Base-by-base conservation (phyloP, 805 yeast genomes). In the Kluyveromyces siamensis region DNA sequence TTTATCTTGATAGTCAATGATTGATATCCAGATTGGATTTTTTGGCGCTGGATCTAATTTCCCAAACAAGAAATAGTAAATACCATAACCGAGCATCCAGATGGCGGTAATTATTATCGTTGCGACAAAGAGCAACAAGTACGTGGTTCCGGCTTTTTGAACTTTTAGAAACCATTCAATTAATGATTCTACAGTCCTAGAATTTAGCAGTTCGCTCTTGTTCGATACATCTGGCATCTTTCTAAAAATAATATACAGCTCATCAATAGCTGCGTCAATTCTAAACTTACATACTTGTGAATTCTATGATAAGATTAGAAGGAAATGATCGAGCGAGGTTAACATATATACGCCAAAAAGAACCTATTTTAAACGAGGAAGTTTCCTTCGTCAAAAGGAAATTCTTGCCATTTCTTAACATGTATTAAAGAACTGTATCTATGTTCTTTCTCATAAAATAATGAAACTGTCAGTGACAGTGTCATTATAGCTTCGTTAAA, bases 1-100 rank as follows among this genome's bases (percentile, higher is more conserved):
- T 19, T 43, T 43, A 25, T 43, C 45, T 39, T 43, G 45, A 13
- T 35, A 36, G 17, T 43, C 45, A 6, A 27, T 13, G 10, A 43
- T 36, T 8, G 45, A 43, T 14, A 43, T 36, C 45, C 45, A 43
- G 2, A 35, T 7, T 2, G 39, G n/a, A 6, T 3, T 17, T 14
- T 21, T 21, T 18, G 38, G n/a, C 5, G 14, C 16, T 19, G 14
- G 39, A 7, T 37, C 39, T 19, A 11, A 13, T 11, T 10, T 11
- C 6, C 39, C 27, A 27, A n/a, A 30, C 11, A 43, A 10, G 27
- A 43, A 35, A 38, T 43, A 43, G 39, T 43, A 43, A 6, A 43
- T 17, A 14, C 39, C 45, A 19, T 30, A 30, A 10, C 35, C 35
- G 3, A 30, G 11, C 35, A 30, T 30, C 35, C 35, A 30, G 4